A percentile compares a stretch with the other conserved stretches of the same genome.
These are phyloP conservation scores for Royoungia palumana DNA, from an alignment of 768 basidiomycete species.

Conservation along the genomic window DNA sequence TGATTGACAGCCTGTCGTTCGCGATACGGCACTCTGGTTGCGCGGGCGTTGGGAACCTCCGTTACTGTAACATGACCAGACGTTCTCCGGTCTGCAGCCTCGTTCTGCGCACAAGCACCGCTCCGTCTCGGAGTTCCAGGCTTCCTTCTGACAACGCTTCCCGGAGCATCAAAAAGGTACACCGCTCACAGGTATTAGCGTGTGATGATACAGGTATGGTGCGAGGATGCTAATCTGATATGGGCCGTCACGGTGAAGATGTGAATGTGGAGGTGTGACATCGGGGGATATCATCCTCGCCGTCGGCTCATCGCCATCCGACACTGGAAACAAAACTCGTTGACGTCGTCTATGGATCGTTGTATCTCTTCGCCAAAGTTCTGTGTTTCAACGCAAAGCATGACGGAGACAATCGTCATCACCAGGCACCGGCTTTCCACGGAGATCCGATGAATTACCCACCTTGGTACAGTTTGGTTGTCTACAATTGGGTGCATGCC, in stretches of 20 bases:
- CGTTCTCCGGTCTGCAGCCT: not conserved
- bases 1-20: too few relatives aligned
- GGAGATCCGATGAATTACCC: conserved; percentile 25
- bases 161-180: conserved; percentile 6
- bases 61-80: conserved; percentile 1
- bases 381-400: conserved; percentile 34
- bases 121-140: not conserved
- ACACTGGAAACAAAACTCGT: conserved; percentile 70
- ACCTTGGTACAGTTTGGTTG: conserved; percentile 56
- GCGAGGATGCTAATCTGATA: conserved; percentile 21
- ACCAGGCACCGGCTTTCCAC: conserved; percentile 12
- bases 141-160: not conserved
- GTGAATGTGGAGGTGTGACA: not conserved
- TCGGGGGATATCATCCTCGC: conserved; percentile 11
- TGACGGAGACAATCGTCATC: not conserved
- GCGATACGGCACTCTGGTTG: not conserved
- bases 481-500: conserved; percentile 56
- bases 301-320: conserved; percentile 50
- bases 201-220: conserved; percentile 28
- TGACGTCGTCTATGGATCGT: conserved; percentile 62
- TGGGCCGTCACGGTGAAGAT: not conserved
- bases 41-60: not conserved
- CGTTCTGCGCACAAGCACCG: not conserved
- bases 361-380: conserved; percentile 68
- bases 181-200: conserved; percentile 17